Base-by-base conservation (phyloP, 768 basidiomycete species). In the Rubroboletus pulcherrimus region DNA sequence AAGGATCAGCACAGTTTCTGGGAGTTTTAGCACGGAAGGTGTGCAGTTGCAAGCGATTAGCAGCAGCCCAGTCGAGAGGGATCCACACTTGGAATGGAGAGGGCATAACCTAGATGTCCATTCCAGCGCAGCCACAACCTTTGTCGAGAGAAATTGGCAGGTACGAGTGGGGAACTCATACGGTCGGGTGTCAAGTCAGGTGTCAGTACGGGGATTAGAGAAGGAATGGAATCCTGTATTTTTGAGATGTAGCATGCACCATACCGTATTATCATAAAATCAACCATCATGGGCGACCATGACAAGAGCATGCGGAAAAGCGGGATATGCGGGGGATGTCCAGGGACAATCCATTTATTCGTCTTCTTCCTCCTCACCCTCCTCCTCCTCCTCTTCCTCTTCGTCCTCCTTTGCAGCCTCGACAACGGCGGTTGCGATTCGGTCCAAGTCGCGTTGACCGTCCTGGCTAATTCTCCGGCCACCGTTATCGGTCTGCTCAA, bases 391-490 rank as follows among this genome's bases (percentile, higher is more conserved):
- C 1, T 86, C 89, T 0, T 90, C 89, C 0, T 83, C 82, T 52
- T 85, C 89, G 12, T 86, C 84, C 58, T 89, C 86, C 75, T 81
- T 85, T 59, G 75, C 77, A 52, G 85, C 82, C 74, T 92, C 90
- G 47, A 92, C 86, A 11, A 94, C 90, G 45, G 92, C 87, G 17
- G 91, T 92, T 37, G 92, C 91, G 72, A 94, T 94, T 54, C 92
- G 91, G 74, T 94, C 92, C 75, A 96, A 80, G 73, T 97, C 94
- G 67, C 94, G 87, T 75, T 93, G 91, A 60, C 96, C 96, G 70
- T 98, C 96, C 77, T 98, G 95, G 71, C 85, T 87, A 73, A 98
- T 96, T 78, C 91, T 85, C 68, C 97, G 86, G 59, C 96, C 96
- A 65, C 96, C 97, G 69, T 95, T 93, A 42, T 89, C 85, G 57